Percentiles rank a stretch among this genome's conserved stretches.
Conservation (phyloP, 1,284 basidiomycete species). For the Rhodotorula sp. region DNA sequence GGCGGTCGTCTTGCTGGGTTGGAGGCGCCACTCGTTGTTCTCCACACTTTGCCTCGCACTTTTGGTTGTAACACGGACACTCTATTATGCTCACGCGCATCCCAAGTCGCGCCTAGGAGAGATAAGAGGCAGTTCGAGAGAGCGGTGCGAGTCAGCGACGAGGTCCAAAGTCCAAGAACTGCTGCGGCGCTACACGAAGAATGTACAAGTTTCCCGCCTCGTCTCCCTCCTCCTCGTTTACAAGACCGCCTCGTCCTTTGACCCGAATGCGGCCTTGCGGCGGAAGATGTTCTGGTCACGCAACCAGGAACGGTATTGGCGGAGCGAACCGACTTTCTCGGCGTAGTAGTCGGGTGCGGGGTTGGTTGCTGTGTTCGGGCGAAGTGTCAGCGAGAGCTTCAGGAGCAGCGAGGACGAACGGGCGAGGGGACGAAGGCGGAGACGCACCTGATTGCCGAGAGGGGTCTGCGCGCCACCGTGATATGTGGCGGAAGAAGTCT, state of each 20-base stretch:
- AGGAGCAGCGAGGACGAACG: background rate
- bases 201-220: background rate
- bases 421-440: too few relatives aligned
- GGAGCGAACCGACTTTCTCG: conserved; percentile 40
- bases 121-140: background rate
- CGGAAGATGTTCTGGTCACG: conserved; percentile 25
- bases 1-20: background rate
- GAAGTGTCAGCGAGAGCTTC: background rate
- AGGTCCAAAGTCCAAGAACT: background rate
- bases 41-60: background rate
- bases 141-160: background rate
- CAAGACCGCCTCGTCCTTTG: conserved; percentile 4
- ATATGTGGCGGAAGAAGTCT: conserved; percentile 43
- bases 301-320: conserved; percentile 32
- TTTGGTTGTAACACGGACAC: background rate
- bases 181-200: background rate
- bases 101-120: background rate
- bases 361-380: conserved; percentile 1
- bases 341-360: conserved; percentile 41
- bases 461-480: conserved; percentile 42
- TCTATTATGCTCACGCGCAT: background rate
- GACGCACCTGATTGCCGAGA: conserved; percentile 33
- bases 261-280: conserved; percentile 33
- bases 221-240: background rate
- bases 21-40: background rate